Percentiles rank a stretch among this genome's conserved stretches.
These are phyloP conservation scores for Simmondsia chinensis DNA, from an alignment of 148 eudicot species.

Conservation along the genomic window DNA sequence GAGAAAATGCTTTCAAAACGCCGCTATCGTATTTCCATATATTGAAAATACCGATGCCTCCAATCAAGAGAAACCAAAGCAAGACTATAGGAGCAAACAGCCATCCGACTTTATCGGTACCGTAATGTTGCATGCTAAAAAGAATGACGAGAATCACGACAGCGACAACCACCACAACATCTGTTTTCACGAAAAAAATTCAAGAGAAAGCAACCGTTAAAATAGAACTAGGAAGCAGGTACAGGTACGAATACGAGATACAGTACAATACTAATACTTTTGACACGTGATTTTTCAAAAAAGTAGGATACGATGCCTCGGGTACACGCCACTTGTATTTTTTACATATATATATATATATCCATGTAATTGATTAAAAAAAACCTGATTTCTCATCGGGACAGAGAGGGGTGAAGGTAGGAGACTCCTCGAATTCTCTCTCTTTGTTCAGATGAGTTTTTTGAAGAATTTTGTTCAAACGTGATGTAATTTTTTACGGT, in stretches of 20 bases:
- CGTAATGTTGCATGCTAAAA: constrained; percentile 93
- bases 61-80: constrained; percentile 88
- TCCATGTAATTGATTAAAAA: too few species aligned
- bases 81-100: constrained; percentile 90
- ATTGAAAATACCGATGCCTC: constrained; percentile 86
- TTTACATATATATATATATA: too few species aligned
- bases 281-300: too few species aligned
- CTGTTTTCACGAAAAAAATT: constrained; percentile 26
- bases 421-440: too few species aligned
- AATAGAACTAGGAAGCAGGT: background rate
- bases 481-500: too few species aligned
- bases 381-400: too few species aligned
- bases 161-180: constrained; percentile 81
- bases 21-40: constrained; percentile 64
- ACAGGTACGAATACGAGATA: background rate
- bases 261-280: too few species aligned
- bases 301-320: too few species aligned
- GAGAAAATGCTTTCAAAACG: constrained; percentile 87
- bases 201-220: background rate
- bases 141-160: constrained; percentile 81
- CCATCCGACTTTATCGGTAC: constrained; percentile 96
- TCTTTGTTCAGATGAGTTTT: too few species aligned
- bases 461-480: too few species aligned
- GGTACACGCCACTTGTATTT: too few species aligned
- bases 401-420: too few species aligned